phyloP scores from a whole-genome alignment of 331 rosid species.

The Erythrophleum ivorense region DNA sequence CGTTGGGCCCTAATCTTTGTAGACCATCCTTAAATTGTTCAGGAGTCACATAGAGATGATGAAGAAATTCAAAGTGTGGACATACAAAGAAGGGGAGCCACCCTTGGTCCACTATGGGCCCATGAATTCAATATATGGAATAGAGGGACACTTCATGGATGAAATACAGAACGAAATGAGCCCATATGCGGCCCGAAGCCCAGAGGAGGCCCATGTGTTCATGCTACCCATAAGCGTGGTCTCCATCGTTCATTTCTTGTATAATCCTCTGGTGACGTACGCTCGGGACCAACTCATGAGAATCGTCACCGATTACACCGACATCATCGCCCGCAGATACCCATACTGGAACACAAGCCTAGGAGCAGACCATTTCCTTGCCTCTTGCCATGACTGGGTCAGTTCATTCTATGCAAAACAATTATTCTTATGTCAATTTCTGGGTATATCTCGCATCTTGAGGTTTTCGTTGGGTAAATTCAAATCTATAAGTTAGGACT shows the following conservation, averaged over 20 bases:
- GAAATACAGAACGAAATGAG: conserved; percentile 52
- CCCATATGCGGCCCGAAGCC: conserved; percentile 60
- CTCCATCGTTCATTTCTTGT: conserved; percentile 50
- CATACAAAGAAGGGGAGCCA: conserved; percentile 72
- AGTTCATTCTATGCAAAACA: background rate
- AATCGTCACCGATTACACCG: conserved; percentile 55
- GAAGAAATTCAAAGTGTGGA: conserved; percentile 82
- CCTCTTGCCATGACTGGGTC: conserved; percentile 91
- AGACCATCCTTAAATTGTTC: background rate
- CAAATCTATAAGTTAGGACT: too few relatives aligned
- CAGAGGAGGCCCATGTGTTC: conserved; percentile 67
- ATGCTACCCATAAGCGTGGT: conserved; percentile 69
- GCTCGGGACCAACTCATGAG: conserved; percentile 55
- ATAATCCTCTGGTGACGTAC: conserved; percentile 55
- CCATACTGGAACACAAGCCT: conserved; percentile 72
- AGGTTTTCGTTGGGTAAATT: too few relatives aligned
- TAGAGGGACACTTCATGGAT: conserved; percentile 73
- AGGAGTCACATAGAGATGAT: conserved; percentile 83
- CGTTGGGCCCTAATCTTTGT: background rate
- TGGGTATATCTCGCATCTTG: too few relatives aligned
- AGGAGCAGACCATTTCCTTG: conserved; percentile 78
- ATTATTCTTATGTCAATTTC: background rate
- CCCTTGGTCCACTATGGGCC: conserved; percentile 70
- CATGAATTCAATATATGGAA: conserved; percentile 57
- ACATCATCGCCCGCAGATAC: conserved; percentile 50